Base-by-base conservation (phyloP, 2,329 filamentous ascomycete species). In the Dactylonectria estremocensis region DNA sequence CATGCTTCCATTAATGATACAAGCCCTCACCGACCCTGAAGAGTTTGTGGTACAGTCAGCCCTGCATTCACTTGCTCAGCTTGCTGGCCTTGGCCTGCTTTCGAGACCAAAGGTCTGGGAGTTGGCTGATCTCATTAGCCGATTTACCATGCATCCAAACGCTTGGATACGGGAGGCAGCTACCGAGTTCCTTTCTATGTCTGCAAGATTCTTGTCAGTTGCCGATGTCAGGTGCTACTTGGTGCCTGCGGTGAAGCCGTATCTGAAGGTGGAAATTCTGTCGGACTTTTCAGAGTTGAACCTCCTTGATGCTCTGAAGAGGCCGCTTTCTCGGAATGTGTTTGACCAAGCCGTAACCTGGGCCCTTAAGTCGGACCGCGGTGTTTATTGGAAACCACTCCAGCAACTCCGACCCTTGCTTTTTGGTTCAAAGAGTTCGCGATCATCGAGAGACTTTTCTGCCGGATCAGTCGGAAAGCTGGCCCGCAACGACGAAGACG, bases 11-110 rank as follows among this genome's bases (percentile, higher is more conserved):
- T 85, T 99, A 14, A 98, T 99, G 94, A 89, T 98, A 3, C 96
- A 98, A 80, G 95, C 96, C 8, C 85, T 99, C 74, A 94, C 95
- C 1, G 96, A 99, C 72, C 90, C 93, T 0, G 96, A 99, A 80
- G 95, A 98, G 74, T 95, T 94, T 77, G 96, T 99, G 2, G 92
- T 99, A 13, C 95, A 98, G 77, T 93, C 93, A 64, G 95, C 95
- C 1, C 85, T 99, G 33, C 91, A 96, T 72, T 96, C 95, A 0
- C 86, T 99, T 54, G 94, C 95, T 2, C 92, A 93, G 67, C 93
- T 99, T 84, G 95, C 95, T 9, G 91, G 93, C 61, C 86, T 99
- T 20, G 97, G 96, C 0, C 85, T 99, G 0, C 89, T 99, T 53
- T 95, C 97, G 58, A 89, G 94, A 75, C 87, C 91, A 6, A 95